Conservation (phyloP, 1,139 yeast genomes). For the Saccharomyces hybrid region DNA sequence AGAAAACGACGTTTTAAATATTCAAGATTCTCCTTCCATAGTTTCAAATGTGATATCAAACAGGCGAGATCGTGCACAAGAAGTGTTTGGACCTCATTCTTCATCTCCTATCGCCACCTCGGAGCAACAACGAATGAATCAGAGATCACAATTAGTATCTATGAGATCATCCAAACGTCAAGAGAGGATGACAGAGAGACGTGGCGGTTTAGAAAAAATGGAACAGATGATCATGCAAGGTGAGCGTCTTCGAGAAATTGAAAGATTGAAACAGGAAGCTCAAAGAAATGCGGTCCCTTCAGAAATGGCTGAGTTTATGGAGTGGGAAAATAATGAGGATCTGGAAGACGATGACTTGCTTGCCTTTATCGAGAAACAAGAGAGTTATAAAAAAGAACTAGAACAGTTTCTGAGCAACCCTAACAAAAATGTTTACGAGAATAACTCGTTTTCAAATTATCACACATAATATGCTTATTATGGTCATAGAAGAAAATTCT, state of each 20-base stretch:
- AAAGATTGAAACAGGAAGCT: constrained; percentile 17
- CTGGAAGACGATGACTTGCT: constrained; percentile 24
- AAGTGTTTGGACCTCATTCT: neutral
- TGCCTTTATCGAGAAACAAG: constrained; percentile 16
- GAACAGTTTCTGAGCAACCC: constrained; percentile 14
- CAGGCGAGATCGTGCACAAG: neutral
- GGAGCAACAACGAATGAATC: neutral
- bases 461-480: neutral
- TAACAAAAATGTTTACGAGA: neutral
- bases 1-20: neutral
- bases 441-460: neutral
- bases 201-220: constrained; percentile 25
- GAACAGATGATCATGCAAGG: constrained; percentile 22
- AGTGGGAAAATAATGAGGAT: constrained; percentile 16
- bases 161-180: constrained; percentile 7
- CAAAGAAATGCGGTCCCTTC: constrained; percentile 15
- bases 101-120: constrained; percentile 6
- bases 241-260: constrained; percentile 16
- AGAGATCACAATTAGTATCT: constrained; percentile 5
- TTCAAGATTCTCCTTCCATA: neutral
- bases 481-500: neutral
- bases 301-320: constrained; percentile 15
- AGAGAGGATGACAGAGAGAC: constrained; percentile 9
- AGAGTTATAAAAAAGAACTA: constrained; percentile 18
- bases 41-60: constrained; percentile 1